phyloP scores from a whole-genome alignment of 176 grass and related monocot species.

The Rhynchospora breviuscula region DNA sequence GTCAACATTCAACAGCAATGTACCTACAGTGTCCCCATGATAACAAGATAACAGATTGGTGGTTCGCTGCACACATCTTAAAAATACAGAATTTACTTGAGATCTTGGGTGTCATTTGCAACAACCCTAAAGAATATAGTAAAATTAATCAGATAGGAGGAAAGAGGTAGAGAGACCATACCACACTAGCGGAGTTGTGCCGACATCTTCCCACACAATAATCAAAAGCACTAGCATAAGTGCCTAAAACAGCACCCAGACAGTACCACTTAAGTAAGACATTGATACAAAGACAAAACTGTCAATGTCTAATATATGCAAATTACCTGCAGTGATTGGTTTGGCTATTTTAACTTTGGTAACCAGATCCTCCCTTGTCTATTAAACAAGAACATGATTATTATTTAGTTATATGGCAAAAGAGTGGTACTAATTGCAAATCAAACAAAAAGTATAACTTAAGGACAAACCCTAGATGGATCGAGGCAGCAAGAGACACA shows the following conservation, averaged over 20 bases:
- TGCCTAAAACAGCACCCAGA: conserved; percentile 46
- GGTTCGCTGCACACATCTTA: not conserved
- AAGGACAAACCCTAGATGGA: conserved; percentile 60
- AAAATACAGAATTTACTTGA: not conserved
- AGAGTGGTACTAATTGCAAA: not conserved
- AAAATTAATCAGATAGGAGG: not conserved
- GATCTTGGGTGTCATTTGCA: not conserved
- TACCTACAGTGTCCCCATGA: not conserved
- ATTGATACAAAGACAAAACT: not conserved
- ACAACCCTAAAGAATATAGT: not conserved
- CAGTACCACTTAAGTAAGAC: conserved; percentile 10
- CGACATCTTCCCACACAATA: conserved; percentile 86
- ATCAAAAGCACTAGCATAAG: conserved; percentile 61
- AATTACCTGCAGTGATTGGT: conserved; percentile 73
- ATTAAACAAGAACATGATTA: conserved; percentile 12
- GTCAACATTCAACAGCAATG: not conserved
- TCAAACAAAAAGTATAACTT: not conserved
- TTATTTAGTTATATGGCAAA: not conserved
- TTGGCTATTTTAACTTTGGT: conserved; percentile 73
- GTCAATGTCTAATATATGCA: not conserved
- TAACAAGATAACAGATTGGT: not conserved
- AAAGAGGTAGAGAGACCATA: conserved; percentile 17
- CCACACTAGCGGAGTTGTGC: conserved; percentile 89
- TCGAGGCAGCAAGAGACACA: conserved; percentile 94
- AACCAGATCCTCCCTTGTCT: conserved; percentile 60